Percentiles rank a stretch among this genome's conserved stretches.
Evolutionary conservation across 129 eudicot genomes (phyloP).

Genomic region (Calendula officinalis): DNA sequence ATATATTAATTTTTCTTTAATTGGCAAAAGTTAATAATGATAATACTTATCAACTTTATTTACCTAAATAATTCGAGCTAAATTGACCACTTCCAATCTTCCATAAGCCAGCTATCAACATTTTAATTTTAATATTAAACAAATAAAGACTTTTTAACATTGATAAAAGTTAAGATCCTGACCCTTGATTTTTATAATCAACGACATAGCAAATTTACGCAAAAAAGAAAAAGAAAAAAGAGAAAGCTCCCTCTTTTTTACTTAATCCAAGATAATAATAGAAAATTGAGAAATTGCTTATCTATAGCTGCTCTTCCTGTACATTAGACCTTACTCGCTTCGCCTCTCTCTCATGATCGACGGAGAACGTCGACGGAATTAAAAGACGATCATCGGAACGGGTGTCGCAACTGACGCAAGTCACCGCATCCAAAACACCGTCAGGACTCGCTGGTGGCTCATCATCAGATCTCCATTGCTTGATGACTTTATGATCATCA

Average conservation of each 20-base stretch:
- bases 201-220: conserved; percentile 6
- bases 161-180: conserved; percentile 9
- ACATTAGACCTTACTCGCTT: conserved; percentile 44
- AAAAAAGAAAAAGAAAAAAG: background rate
- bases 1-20: too few species aligned
- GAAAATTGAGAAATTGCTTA: conserved; percentile 10
- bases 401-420: conserved; percentile 52
- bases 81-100: background rate
- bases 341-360: conserved; percentile 18
- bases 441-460: conserved; percentile 49
- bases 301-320: conserved; percentile 34
- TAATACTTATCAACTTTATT: too few species aligned
- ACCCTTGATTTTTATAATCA: conserved; percentile 10
- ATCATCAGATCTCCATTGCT: conserved; percentile 15
- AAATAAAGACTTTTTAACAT: background rate
- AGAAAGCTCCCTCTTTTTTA: conserved; percentile 22
- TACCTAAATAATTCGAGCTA: too few species aligned
- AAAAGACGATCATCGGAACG: conserved; percentile 24
- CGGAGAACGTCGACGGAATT: conserved; percentile 5
- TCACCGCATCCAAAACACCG: conserved; percentile 54
- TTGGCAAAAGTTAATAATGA: too few species aligned
- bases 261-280: conserved; percentile 4
- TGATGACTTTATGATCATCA: conserved; percentile 19
- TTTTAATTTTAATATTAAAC: background rate
- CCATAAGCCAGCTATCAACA: background rate